Conservation (phyloP, 345 rosid species). For the Eucalyptus shirleyi region DNA sequence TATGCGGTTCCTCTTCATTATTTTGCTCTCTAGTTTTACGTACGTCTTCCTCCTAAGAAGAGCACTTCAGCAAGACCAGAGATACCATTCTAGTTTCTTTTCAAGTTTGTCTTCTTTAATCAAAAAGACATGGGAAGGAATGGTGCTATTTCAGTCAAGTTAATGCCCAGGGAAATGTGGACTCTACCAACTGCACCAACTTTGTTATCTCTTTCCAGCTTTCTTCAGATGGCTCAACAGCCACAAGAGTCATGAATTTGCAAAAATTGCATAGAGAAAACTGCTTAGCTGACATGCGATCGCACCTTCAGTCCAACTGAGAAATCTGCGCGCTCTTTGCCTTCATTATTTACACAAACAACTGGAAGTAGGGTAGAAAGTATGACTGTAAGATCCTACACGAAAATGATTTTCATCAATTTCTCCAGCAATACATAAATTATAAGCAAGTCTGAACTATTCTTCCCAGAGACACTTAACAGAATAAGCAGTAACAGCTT, state of each 20-base stretch:
- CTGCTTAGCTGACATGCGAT: background rate
- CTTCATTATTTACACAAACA: constrained; percentile 50
- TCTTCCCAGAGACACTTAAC: background rate
- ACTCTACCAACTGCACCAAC: background rate
- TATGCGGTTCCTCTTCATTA: background rate
- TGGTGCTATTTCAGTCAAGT: background rate
- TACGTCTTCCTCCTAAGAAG: background rate
- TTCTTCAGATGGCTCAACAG: background rate
- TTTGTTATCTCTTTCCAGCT: background rate
- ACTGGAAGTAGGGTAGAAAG: constrained; percentile 87
- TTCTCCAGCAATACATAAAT: background rate
- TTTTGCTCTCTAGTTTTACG: background rate
- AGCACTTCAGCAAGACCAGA: background rate
- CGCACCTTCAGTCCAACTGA: constrained; percentile 77
- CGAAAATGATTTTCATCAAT: background rate
- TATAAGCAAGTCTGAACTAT: background rate
- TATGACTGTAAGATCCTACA: constrained; percentile 76
- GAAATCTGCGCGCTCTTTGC: constrained; percentile 47
- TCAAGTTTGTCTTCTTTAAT: background rate
- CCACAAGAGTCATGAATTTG: background rate
- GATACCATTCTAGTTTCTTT: background rate
- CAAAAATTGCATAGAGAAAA: background rate
- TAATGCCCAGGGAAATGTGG: background rate
- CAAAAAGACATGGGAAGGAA: background rate
- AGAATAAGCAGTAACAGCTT: background rate